Percentiles rank a stretch among this genome's conserved stretches.
Conservation (phyloP, 805 yeast genomes). For the Candida multigemmis region DNA sequence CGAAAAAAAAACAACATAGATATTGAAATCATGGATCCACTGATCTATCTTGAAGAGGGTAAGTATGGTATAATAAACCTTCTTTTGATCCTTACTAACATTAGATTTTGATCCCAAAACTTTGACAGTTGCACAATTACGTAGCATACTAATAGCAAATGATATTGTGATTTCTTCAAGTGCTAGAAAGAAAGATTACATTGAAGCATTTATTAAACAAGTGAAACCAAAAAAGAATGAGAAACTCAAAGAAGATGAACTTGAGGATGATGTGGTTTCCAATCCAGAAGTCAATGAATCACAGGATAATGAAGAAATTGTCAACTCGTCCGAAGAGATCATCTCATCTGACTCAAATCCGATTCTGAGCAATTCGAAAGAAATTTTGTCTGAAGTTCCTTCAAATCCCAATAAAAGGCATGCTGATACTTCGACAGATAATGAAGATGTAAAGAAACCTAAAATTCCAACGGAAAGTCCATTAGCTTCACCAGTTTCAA, state of each 20-base stretch:
- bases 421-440: background rate
- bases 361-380: conserved; percentile 1
- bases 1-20: background rate
- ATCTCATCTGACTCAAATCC: background rate
- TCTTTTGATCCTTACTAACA: no score
- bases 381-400: background rate
- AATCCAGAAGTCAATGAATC: conserved; percentile 2
- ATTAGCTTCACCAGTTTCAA: conserved; percentile 28
- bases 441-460: conserved; percentile 3
- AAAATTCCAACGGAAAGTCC: conserved; percentile 23
- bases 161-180: conserved; percentile 51
- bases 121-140: conserved; percentile 60
- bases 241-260: conserved; percentile 24
- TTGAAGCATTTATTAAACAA: conserved; percentile 48
- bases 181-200: conserved; percentile 60
- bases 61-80: conserved; percentile 10
- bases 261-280: conserved; percentile 2
- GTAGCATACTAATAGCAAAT: conserved; percentile 56
- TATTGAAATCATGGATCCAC: background rate
- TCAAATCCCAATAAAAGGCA: no score
- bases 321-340: background rate
- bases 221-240: conserved; percentile 40
- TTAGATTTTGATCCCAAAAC: conserved; percentile 60
- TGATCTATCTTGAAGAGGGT: background rate
- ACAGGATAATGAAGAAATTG: background rate